These are phyloP conservation scores for Urostyla sp. DNA, from an alignment of 73 alveolate species.

Conservation along the genomic window DNA sequence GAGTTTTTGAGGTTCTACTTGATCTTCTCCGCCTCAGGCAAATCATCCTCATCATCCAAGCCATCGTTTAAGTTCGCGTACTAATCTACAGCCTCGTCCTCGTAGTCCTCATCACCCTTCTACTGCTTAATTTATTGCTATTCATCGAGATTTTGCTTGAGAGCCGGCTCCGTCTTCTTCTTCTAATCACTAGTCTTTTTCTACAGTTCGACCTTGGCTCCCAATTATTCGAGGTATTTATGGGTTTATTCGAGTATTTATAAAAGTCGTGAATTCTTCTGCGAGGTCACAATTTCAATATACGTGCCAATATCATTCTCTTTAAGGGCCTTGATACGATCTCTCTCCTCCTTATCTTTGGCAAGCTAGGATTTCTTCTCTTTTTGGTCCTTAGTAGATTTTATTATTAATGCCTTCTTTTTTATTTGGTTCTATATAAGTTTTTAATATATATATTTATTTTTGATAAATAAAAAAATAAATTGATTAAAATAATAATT, in stretches of 20 bases:
- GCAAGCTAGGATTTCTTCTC: slow-evolving; percentile 88
- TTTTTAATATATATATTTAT: too few species aligned
- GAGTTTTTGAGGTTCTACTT: slow-evolving; percentile 67
- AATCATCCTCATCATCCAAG: slow-evolving; percentile 62
- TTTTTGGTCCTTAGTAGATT: slow-evolving; percentile 83
- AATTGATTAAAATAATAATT: too few species aligned
- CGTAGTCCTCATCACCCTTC: slow-evolving; percentile 5
- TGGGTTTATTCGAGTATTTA: slow-evolving; percentile 96
- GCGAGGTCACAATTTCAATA: slow-evolving; percentile 81
- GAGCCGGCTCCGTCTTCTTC: slow-evolving; percentile 57
- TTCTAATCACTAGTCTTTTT: slow-evolving; percentile 72
- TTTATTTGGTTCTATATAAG: slow-evolving; percentile 75
- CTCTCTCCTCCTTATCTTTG: slow-evolving; percentile 89
- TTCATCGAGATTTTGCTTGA: slow-evolving; percentile 57
- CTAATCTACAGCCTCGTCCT: slow-evolving; percentile 49
- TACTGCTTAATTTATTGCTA: slow-evolving; percentile 21
- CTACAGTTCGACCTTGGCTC: slow-evolving; percentile 94
- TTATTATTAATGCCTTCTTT: slow-evolving; percentile 87
- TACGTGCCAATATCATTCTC: slow-evolving; percentile 95
- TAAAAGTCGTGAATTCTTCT: slow-evolving; percentile 94
- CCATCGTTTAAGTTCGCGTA: slow-evolving; percentile 66
- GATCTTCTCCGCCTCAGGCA: slow-evolving; percentile 56
- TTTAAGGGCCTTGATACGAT: slow-evolving; percentile 88
- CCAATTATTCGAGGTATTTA: slow-evolving; percentile 90
- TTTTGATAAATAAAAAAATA: too few species aligned